Evolutionary conservation across 1,139 yeast genomes (phyloP).

Genomic region (Kluyveromyces sp.): DNA sequence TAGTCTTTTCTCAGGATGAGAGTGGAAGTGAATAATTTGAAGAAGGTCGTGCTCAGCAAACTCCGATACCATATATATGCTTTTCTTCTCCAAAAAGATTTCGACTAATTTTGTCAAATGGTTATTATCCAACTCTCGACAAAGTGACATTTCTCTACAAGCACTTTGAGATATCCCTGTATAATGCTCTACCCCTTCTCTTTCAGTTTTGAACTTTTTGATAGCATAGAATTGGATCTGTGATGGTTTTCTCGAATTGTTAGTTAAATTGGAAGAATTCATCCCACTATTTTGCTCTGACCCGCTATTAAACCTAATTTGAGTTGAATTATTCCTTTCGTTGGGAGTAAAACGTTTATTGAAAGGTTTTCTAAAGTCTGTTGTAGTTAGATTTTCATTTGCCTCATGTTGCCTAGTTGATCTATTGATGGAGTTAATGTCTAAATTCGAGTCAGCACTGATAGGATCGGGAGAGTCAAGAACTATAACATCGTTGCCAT

Average conservation of each 20-base stretch:
- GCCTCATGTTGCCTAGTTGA: slow-evolving; percentile 9
- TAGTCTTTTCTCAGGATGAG: slow-evolving; percentile 76
- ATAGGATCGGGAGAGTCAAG: slow-evolving; percentile 4
- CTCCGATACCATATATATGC: slow-evolving; percentile 91
- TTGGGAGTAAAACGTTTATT: not conserved
- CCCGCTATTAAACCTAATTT: not conserved
- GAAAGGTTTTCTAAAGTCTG: slow-evolving; percentile 1
- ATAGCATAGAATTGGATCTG: slow-evolving; percentile 53
- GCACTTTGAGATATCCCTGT: slow-evolving; percentile 97
- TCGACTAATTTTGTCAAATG: slow-evolving; percentile 77
- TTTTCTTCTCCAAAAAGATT: slow-evolving; percentile 80
- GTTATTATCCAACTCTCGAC: slow-evolving; percentile 75
- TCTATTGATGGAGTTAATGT: slow-evolving; percentile 8
- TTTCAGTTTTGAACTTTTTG: slow-evolving; percentile 89
- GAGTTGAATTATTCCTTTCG: not conserved
- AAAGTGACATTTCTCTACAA: slow-evolving; percentile 89
- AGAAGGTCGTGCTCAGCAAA: slow-evolving; percentile 92
- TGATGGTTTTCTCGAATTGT: slow-evolving; percentile 12
- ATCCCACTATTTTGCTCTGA: slow-evolving; percentile 1
- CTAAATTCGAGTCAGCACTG: slow-evolving; percentile 6
- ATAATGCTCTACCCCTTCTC: slow-evolving; percentile 85
- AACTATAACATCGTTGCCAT: slow-evolving; percentile 7
- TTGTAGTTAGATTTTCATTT: not conserved
- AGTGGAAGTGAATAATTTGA: slow-evolving; percentile 88
- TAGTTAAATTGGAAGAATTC: slow-evolving; percentile 1